phyloP scores from a whole-genome alignment of 129 eudicot genomes.

The Flaveria ramosissima region DNA sequence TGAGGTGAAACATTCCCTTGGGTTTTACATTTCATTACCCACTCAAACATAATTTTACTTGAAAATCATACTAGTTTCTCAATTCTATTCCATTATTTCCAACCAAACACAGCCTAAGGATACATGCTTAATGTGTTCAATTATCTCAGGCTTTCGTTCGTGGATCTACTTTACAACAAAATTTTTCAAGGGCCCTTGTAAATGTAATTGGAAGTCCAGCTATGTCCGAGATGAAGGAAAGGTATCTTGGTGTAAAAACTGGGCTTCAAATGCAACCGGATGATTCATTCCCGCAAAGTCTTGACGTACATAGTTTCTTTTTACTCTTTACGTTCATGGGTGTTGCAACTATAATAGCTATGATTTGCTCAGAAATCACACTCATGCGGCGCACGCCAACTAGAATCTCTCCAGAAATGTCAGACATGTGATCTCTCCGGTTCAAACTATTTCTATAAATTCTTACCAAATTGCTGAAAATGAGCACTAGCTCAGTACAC shows the following conservation, averaged over 20 bases:
- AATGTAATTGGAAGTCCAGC: neutral
- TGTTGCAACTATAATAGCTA: conserved; percentile 4
- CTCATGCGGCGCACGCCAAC: neutral
- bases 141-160: conserved; percentile 22
- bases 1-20: no score
- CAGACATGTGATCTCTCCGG: neutral
- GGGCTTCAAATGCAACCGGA: no score
- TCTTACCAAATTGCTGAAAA: neutral
- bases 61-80: no score
- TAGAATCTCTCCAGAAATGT: neutral
- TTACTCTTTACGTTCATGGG: conserved; percentile 15
- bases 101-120: no score
- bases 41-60: no score
- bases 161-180: conserved; percentile 6
- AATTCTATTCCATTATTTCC: no score
- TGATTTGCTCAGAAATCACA: conserved; percentile 25
- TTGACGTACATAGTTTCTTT: conserved; percentile 14
- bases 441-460: neutral
- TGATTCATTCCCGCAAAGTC: neutral
- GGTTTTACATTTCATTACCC: no score
- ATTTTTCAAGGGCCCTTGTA: conserved; percentile 21
- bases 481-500: conserved; percentile 5
- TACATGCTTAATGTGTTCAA: neutral
- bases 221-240: no score
- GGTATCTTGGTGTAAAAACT: no score